Percentiles rank a stretch among this genome's conserved stretches.
phyloP scores from a whole-genome alignment of 768 basidiomycete species.

The Lentinula lateritia region DNA sequence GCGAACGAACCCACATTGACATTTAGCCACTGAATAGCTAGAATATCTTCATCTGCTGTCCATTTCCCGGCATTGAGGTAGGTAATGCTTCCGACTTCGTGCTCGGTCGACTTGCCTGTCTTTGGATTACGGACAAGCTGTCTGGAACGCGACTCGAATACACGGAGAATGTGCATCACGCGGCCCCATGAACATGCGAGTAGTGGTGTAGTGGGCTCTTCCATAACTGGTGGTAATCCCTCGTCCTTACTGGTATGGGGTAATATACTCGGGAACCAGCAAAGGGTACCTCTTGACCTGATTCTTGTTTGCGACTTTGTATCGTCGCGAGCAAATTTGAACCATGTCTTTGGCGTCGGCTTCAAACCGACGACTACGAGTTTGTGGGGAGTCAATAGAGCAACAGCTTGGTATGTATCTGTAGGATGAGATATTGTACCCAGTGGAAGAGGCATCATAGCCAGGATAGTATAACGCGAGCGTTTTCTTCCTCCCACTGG shows the following conservation, averaged over 20 bases:
- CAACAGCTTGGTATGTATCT: slow-evolving; percentile 75
- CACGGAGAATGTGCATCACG: slow-evolving; percentile 55
- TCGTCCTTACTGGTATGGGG: slow-evolving; percentile 10
- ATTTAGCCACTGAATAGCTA: slow-evolving; percentile 86
- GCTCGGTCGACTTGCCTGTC: slow-evolving; percentile 51
- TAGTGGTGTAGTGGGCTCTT: slow-evolving; percentile 43
- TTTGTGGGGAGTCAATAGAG: slow-evolving; percentile 85
- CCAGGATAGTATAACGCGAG: slow-evolving; percentile 63
- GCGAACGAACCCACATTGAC: slow-evolving; percentile 62
- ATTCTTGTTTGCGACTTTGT: slow-evolving; percentile 37
- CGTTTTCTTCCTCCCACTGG: slow-evolving; percentile 33
- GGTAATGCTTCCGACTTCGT: slow-evolving; percentile 61
- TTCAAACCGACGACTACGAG: slow-evolving; percentile 90
- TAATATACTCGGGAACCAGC: slow-evolving; percentile 75
- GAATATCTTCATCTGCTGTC: slow-evolving; percentile 54
- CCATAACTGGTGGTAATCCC: background rate
- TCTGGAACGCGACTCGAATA: slow-evolving; percentile 54
- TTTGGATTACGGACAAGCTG: slow-evolving; percentile 46
- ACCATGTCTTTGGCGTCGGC: slow-evolving; percentile 91
- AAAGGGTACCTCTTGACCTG: slow-evolving; percentile 56
- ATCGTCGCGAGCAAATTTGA: slow-evolving; percentile 57
- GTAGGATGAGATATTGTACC: slow-evolving; percentile 70
- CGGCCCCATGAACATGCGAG: slow-evolving; percentile 86
- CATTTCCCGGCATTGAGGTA: slow-evolving; percentile 59
- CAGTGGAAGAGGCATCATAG: slow-evolving; percentile 77